These are phyloP conservation scores for Phalaenopsis aphrodite DNA, from an alignment of 106 monocot genomes.

Conservation along the genomic window DNA sequence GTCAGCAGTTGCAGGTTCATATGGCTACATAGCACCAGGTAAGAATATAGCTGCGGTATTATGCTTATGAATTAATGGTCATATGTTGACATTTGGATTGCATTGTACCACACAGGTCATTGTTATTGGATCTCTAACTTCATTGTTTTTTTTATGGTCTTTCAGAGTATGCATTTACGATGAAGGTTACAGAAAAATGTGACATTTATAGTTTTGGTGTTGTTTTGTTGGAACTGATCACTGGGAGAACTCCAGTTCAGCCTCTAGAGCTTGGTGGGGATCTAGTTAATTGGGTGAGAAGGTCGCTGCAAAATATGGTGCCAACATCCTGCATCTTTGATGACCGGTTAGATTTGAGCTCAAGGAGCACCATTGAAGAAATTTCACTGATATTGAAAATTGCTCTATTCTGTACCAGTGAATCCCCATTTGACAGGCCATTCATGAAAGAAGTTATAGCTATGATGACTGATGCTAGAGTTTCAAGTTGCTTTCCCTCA, in stretches of 20 bases:
- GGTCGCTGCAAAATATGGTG: conserved; percentile 23
- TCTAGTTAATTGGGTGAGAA: conserved; percentile 78
- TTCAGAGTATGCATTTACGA: conserved; percentile 89
- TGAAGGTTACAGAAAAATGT: conserved; percentile 3
- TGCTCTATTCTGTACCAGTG: conserved; percentile 75
- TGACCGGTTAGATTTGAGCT: conserved; percentile 42
- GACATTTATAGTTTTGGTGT: no score
- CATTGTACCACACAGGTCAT: not conserved
- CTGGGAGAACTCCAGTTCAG: conserved; percentile 70
- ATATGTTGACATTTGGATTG: not conserved
- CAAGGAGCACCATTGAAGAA: conserved; percentile 38
- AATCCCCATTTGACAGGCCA: conserved; percentile 66
- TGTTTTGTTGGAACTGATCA: conserved; percentile 37
- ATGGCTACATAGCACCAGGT: conserved; percentile 91
- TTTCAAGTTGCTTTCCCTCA: conserved; percentile 21
- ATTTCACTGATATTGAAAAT: conserved; percentile 71
- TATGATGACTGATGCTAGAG: conserved; percentile 63
- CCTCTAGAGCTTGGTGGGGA: conserved; percentile 78
- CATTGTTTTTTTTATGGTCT: conserved; percentile 2
- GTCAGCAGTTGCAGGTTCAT: conserved; percentile 83
- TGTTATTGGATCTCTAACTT: conserved; percentile 1
- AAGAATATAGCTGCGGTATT: not conserved
- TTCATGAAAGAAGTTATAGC: conserved; percentile 77
- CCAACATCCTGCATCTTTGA: conserved; percentile 39
- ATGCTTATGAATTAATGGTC: not conserved